Conservation (phyloP, 148 eudicot species). For the Silene uniflora region DNA sequence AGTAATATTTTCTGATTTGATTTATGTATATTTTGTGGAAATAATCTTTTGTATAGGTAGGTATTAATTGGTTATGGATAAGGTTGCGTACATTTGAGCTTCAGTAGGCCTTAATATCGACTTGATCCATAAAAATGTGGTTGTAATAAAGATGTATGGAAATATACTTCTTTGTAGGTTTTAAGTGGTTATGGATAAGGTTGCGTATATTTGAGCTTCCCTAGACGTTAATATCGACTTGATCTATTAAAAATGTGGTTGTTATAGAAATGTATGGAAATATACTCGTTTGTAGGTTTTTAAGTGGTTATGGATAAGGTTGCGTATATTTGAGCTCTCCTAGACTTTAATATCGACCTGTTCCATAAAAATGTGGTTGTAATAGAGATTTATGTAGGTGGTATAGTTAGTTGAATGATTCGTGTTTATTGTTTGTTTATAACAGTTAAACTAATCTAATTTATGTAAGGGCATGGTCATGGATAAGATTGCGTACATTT, state of each 20-base stretch:
- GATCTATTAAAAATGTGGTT: not conserved
- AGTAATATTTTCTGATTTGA: not conserved
- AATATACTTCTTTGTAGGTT: too few species aligned
- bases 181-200: conserved; percentile 8
- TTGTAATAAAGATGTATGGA: not conserved
- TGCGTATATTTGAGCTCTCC: not conserved
- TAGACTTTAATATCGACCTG: not conserved
- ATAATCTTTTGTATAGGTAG: not conserved
- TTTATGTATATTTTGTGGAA: not conserved
- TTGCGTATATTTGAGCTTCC: not conserved
- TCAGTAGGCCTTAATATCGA: not conserved
- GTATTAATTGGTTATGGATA: not conserved
- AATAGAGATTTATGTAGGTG: too few species aligned
- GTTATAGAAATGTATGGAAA: not conserved
- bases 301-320: not conserved
- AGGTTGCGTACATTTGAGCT: conserved; percentile 4
- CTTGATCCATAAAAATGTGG: not conserved
- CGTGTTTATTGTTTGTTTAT: too few species aligned
- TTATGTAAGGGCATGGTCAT: not conserved
- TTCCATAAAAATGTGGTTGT: not conserved
- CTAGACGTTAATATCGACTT: not conserved
- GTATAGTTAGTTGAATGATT: not conserved
- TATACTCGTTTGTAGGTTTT: not conserved
- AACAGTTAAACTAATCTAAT: too few species aligned
- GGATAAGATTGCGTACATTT: conserved; percentile 12